Conservation (phyloP, 345 rosid species). For the Eutrema japonicum region DNA sequence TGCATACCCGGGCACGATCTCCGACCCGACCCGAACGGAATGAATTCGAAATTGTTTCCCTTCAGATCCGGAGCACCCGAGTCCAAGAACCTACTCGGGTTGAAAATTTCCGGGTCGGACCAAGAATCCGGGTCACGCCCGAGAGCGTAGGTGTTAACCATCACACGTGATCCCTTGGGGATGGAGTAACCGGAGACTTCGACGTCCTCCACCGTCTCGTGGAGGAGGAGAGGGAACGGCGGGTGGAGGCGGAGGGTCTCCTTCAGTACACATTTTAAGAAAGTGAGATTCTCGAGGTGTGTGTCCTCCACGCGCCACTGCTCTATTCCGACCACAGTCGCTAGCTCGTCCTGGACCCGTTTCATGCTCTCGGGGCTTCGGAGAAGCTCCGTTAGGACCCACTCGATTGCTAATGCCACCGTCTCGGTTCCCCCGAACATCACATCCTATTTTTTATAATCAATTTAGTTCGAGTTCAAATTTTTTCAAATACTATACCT, state of each 20-base stretch:
- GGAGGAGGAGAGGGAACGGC: conserved; percentile 78
- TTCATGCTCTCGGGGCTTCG: conserved; percentile 55
- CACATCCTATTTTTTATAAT: conserved; percentile 26
- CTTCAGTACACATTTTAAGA: conserved; percentile 54
- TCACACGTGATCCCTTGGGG: conserved; percentile 58
- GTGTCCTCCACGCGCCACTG: conserved; percentile 51
- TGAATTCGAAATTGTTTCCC: conserved; percentile 60
- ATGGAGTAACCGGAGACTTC: conserved; percentile 56
- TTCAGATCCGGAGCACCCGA: conserved; percentile 54
- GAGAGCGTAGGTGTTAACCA: conserved; percentile 64
- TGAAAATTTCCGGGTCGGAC: conserved; percentile 61
- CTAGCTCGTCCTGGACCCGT: conserved; percentile 61
- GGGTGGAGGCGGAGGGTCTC: conserved; percentile 79
- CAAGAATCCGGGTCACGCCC: conserved; percentile 59
- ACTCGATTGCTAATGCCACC: conserved; percentile 72
- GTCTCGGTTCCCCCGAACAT: conserved; percentile 76
- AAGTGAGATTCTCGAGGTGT: conserved; percentile 61
- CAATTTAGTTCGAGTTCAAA: not conserved
- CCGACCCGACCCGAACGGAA: conserved; percentile 80
- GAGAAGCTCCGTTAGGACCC: conserved; percentile 68
- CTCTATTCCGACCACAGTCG: conserved; percentile 58
- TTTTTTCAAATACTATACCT: not conserved
- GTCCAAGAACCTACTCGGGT: conserved; percentile 59
- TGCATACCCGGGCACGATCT: conserved; percentile 86
- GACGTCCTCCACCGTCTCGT: conserved; percentile 54